These are phyloP conservation scores for Salix arbutifolia DNA, from an alignment of 345 rosid genomes.

Conservation along the genomic window DNA sequence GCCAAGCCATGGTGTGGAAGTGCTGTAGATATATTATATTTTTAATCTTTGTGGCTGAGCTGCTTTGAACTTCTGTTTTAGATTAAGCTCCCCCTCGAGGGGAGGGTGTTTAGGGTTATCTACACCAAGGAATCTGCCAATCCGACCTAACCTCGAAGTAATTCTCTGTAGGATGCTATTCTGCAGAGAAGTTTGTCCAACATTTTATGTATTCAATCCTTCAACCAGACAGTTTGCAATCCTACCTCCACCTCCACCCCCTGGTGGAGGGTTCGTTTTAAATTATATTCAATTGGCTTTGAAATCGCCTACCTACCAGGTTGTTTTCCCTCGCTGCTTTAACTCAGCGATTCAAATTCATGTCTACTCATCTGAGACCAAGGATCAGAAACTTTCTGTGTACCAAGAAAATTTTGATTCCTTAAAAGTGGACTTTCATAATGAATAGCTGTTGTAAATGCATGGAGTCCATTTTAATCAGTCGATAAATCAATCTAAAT, in stretches of 20 bases:
- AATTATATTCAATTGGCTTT: conserved; percentile 7
- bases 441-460: not conserved
- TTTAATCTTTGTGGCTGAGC: not conserved
- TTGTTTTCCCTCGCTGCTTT: not conserved
- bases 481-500: no score
- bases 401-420: not conserved
- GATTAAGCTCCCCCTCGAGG: no score
- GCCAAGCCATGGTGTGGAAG: not conserved
- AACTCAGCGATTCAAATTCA: not conserved
- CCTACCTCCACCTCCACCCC: not conserved
- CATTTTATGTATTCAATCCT: conserved; percentile 17
- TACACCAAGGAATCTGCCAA: no score
- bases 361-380: conserved; percentile 13
- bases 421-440: not conserved
- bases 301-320: conserved; percentile 14
- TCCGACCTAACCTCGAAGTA: no score
- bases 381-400: conserved; percentile 1
- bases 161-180: no score
- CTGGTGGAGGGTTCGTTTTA: not conserved
- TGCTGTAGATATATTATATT: not conserved
- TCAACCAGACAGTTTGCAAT: conserved; percentile 7
- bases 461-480: no score
- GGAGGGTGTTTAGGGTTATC: no score
- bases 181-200: not conserved
- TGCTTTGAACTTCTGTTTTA: not conserved